A percentile compares a stretch with the other conserved stretches of the same genome.
phyloP scores from a whole-genome alignment of 2,329 filamentous ascomycete genomes.

The Hypomyces perniciosus region DNA sequence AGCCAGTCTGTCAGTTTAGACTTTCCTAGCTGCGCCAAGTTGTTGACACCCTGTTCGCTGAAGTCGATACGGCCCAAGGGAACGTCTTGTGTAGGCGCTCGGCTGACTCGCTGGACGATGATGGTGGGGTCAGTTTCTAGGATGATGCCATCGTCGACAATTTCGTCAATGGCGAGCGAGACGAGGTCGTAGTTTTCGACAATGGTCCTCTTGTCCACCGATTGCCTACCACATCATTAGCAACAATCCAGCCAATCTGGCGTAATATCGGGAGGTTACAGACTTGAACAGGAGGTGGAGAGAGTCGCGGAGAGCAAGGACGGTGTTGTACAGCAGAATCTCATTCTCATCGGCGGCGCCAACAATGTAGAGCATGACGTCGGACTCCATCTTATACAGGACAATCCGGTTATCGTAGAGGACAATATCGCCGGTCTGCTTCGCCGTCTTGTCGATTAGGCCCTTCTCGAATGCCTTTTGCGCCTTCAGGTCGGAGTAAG shows the following conservation, averaged over 20 bases:
- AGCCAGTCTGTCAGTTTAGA: slow-evolving; percentile 85
- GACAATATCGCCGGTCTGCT: slow-evolving; percentile 93
- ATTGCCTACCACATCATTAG: slow-evolving; percentile 57
- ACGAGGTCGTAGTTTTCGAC: slow-evolving; percentile 98
- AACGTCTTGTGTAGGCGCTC: slow-evolving; percentile 83
- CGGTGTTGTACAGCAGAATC: slow-evolving; percentile 89
- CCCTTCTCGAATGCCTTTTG: slow-evolving; percentile 98
- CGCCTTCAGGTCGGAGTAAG: slow-evolving; percentile 83
- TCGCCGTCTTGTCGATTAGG: slow-evolving; percentile 88
- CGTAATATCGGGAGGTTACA: neutral
- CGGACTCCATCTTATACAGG: slow-evolving; percentile 95
- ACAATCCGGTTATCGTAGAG: slow-evolving; percentile 95
- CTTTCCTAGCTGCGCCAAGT: slow-evolving; percentile 89
- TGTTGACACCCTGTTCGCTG: slow-evolving; percentile 91
- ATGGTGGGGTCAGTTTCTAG: slow-evolving; percentile 95
- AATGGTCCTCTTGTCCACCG: slow-evolving; percentile 94
- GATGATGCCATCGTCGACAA: slow-evolving; percentile 91
- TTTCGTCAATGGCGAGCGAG: slow-evolving; percentile 89
- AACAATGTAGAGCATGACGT: slow-evolving; percentile 93
- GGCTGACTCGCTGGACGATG: slow-evolving; percentile 86
- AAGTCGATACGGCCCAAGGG: slow-evolving; percentile 92
- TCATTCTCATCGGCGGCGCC: slow-evolving; percentile 93
- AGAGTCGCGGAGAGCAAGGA: slow-evolving; percentile 84
- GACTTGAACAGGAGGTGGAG: slow-evolving; percentile 90
- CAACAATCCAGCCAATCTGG: neutral